Base-by-base conservation (phyloP, 164 flowering plant genomes). In the Litsea cubeba region DNA sequence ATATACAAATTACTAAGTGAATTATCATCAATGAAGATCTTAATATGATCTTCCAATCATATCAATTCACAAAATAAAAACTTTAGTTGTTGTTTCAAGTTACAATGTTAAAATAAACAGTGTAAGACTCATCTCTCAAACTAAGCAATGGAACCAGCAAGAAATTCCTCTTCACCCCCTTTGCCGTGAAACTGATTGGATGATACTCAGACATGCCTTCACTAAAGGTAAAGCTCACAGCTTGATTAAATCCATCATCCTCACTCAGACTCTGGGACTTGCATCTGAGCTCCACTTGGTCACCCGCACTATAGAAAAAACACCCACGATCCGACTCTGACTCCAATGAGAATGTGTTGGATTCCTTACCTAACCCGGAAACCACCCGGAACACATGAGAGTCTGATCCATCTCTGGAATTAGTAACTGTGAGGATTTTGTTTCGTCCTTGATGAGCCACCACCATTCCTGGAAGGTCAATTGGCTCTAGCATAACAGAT, bases 151-250 rank as follows among this genome's bases (percentile, higher is more conserved):
- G 98, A 62, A 75, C 72, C 75, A 95, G 74, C 79, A 93, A 74
- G 76, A 87, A 95, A 63, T 86, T 88, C 78, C 93, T 86, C 63
- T 58, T 79, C 1, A 49, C 77, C 40, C 99, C 98, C 76, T 80
- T 88, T 0, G 91, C 96, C 30, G 83, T 84, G 71, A 95, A 95
- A 86, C 97, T 93, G 70, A 95, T 88, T 2, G 94, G 93, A 85
- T 96, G 82, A 76, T 92, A 93, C 62, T 86, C 50, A 35, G 82
- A 83, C 2, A 85, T 49, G 18, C 97, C 99, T 67, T 71, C 68
- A 1, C 40, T 69, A 76, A 84, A 28, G 12, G 50, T 70, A 81
- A 93, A 95, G 81, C 98, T 95, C 1, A 86, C 78, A 10, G 82
- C 89, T 32, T 80, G 74, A 2, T 63, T 68, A 79, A 87, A 87